These are phyloP conservation scores for Penicillium lividum DNA, from an alignment of 495 filamentous ascomycete genomes.

Conservation along the genomic window DNA sequence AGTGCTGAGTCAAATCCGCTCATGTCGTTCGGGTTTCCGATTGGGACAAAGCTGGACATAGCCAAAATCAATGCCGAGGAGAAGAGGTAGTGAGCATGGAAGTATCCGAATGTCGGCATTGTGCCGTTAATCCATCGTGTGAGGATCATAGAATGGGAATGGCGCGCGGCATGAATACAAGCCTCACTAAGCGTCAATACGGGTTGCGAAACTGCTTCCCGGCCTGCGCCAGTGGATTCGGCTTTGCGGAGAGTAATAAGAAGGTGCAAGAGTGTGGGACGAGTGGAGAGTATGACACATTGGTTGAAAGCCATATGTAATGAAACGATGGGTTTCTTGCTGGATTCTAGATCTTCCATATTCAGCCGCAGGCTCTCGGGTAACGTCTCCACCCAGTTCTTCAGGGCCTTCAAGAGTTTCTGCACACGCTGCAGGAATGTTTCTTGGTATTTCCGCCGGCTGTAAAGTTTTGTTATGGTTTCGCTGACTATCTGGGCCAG, in stretches of 20 bases:
- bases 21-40: slow-evolving; percentile 39
- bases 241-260: slow-evolving; percentile 39
- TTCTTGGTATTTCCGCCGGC: slow-evolving; percentile 44
- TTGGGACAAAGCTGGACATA: slow-evolving; percentile 45
- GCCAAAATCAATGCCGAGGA: slow-evolving; percentile 43
- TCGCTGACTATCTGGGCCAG: slow-evolving; percentile 46
- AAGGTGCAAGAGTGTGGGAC: slow-evolving; percentile 44
- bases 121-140: slow-evolving; percentile 48
- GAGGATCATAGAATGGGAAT: slow-evolving; percentile 45
- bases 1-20: slow-evolving; percentile 41
- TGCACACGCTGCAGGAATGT: slow-evolving; percentile 47
- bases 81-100: slow-evolving; percentile 50
- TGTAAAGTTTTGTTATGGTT: slow-evolving; percentile 44
- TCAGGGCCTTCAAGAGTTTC: slow-evolving; percentile 45
- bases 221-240: slow-evolving; percentile 5
- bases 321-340: slow-evolving; percentile 40
- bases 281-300: slow-evolving; percentile 45
- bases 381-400: slow-evolving; percentile 47
- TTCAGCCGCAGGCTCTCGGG: slow-evolving; percentile 43
- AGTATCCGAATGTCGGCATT: slow-evolving; percentile 47
- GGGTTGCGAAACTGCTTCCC: slow-evolving; percentile 36
- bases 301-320: slow-evolving; percentile 47
- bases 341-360: slow-evolving; percentile 39
- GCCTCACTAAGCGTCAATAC: slow-evolving; percentile 47
- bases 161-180: slow-evolving; percentile 46